Conservation (phyloP, 176 grass and related monocot genomes). For the Coix lacrymajobi region DNA sequence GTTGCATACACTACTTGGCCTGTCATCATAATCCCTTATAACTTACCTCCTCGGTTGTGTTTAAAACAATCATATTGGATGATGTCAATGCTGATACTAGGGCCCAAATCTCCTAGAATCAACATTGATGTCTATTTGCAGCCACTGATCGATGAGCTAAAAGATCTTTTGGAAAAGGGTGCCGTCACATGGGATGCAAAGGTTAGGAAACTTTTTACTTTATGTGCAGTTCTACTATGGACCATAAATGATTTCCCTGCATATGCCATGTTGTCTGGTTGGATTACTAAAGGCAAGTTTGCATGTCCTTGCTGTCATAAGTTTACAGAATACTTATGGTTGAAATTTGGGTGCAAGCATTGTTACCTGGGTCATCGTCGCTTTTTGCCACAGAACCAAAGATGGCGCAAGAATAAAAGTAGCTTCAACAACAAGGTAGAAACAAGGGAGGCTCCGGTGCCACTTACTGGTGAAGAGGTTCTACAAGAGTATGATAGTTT, state of each 20-base stretch:
- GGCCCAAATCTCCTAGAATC: background rate
- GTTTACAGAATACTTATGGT: background rate
- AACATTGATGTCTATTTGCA: background rate
- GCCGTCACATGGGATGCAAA: background rate
- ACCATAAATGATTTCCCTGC: background rate
- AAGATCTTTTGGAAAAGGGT: too few species aligned
- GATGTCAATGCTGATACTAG: background rate
- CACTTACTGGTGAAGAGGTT: background rate
- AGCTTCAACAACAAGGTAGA: background rate
- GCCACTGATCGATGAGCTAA: background rate
- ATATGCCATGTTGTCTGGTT: background rate
- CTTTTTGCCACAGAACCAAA: background rate
- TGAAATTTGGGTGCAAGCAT: background rate
- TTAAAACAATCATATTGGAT: background rate
- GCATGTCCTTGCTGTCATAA: background rate
- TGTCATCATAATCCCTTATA: background rate
- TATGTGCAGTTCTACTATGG: background rate
- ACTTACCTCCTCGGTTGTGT: background rate
- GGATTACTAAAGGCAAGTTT: background rate
- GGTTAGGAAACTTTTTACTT: background rate
- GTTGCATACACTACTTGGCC: background rate
- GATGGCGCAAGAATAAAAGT: background rate
- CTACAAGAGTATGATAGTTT: background rate
- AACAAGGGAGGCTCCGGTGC: background rate
- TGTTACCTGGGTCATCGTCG: background rate